A percentile compares a stretch with the other conserved stretches of the same genome.
These are phyloP conservation scores for Citrus sinensis DNA, from an alignment of 345 rosid species.

Conservation along the genomic window DVS_A1.0 CM039164.1:24274501-24275000, in stretches of 20 bases:
- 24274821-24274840: no score
- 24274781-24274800: no score
- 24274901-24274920: slow-evolving; percentile 38
- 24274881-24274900: slow-evolving; percentile 33
- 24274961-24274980: slow-evolving; percentile 47
- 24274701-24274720: no score
- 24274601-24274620: slow-evolving; percentile 61
- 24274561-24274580: slow-evolving; percentile 48
- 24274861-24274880: background rate
- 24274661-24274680: no score
- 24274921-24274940: slow-evolving; percentile 13
- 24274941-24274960: slow-evolving; percentile 52
- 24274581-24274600: slow-evolving; percentile 36
- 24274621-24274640: slow-evolving; percentile 39
- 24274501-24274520: slow-evolving; percentile 79
- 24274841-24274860: background rate
- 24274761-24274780: no score
- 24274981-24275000: slow-evolving; percentile 44
- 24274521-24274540: slow-evolving; percentile 51
- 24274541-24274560: slow-evolving; percentile 75
- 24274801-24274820: no score
- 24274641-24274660: no score
- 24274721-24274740: no score
- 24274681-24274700: background rate
- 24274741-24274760: no score